These are phyloP conservation scores for Staphylotrichum longicolle DNA, from an alignment of 495 filamentous ascomycete species.

Conservation along the genomic window DNA sequence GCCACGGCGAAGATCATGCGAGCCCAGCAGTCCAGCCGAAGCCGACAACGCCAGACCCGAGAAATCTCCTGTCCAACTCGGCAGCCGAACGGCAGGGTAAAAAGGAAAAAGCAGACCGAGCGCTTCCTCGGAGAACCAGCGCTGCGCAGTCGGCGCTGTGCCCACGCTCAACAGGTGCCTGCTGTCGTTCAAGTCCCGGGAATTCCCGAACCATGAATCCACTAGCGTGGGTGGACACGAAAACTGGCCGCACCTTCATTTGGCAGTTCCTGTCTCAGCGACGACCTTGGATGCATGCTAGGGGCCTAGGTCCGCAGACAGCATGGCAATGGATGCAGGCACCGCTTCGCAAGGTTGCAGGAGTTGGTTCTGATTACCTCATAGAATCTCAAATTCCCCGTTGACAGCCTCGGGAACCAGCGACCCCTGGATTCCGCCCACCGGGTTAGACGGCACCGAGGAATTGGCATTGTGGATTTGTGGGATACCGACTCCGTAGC, in stretches of 20 bases:
- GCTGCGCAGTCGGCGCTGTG: constrained; percentile 10
- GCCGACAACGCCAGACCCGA: neutral
- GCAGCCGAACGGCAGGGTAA: neutral
- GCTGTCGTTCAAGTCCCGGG: constrained; percentile 22
- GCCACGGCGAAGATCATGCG: constrained; percentile 13
- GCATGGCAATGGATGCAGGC: constrained; percentile 15
- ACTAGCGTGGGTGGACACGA: constrained; percentile 25
- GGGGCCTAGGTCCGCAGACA: neutral
- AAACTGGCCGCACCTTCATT: constrained; percentile 22
- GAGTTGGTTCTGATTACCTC: constrained; percentile 25
- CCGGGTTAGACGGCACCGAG: constrained; percentile 2
- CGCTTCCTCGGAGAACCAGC: neutral
- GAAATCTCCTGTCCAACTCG: neutral
- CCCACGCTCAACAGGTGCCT: neutral
- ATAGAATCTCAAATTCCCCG: constrained; percentile 22
- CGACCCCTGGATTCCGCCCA: neutral
- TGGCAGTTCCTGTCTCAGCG: neutral
- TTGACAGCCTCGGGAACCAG: constrained; percentile 5
- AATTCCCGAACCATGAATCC: constrained; percentile 25
- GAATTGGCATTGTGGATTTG: neutral
- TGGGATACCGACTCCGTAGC: no score
- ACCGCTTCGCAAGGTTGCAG: constrained; percentile 1
- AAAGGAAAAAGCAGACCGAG: neutral
- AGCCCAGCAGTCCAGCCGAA: constrained; percentile 1
- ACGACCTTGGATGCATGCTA: constrained; percentile 14